These are phyloP conservation scores for Arachis stenosperma DNA, from an alignment of 306 rosid species.

Conservation along the genomic window DNA sequence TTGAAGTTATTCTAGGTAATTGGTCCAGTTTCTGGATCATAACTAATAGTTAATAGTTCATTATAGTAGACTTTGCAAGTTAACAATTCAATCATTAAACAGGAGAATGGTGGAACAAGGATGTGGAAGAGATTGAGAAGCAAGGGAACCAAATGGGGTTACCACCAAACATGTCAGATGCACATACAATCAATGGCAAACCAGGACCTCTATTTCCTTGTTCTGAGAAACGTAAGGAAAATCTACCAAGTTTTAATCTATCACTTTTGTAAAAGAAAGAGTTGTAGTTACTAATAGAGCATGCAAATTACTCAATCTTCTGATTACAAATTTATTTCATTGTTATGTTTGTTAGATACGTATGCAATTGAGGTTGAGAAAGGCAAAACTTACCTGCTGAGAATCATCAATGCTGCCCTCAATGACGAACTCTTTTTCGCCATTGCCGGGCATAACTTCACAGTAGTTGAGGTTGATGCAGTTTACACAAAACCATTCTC, in stretches of 20 bases:
- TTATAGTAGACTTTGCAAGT: background rate
- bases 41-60: too few species aligned
- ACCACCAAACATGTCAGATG: constrained; percentile 89
- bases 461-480: constrained; percentile 93
- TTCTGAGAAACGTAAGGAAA: constrained; percentile 74
- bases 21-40: constrained; percentile 8
- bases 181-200: constrained; percentile 90
- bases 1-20: constrained; percentile 60
- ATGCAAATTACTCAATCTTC: background rate
- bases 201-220: constrained; percentile 95
- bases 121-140: constrained; percentile 70
- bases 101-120: constrained; percentile 92
- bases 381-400: constrained; percentile 71
- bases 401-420: constrained; percentile 60
- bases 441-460: constrained; percentile 72
- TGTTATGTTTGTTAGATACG: constrained; percentile 54
- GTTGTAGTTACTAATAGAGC: background rate
- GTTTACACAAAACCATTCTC: constrained; percentile 82
- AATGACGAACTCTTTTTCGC: constrained; percentile 79
- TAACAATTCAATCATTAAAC: background rate
- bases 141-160: constrained; percentile 73
- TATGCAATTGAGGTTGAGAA: constrained; percentile 74
- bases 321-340: background rate
- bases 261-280: constrained; percentile 29
- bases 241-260: constrained; percentile 2